Percentiles rank a stretch among this genome's conserved stretches.
These are phyloP conservation scores for Solanum pinnatisectum DNA, from an alignment of 257 asterid species.

Conservation along the genomic window DNA sequence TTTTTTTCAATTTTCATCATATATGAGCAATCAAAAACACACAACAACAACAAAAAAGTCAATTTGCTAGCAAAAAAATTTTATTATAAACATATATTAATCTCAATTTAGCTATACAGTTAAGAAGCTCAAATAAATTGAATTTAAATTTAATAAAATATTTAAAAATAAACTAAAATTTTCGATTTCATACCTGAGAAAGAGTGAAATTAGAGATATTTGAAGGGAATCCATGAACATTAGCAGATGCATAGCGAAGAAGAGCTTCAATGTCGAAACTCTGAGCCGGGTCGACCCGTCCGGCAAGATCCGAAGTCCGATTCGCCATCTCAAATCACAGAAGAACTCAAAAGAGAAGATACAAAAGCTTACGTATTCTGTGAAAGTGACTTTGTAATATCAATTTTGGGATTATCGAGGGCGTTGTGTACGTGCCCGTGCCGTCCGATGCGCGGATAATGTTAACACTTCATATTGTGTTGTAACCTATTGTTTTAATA, in stretches of 20 bases:
- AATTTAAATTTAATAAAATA: not conserved
- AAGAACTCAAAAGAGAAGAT: not conserved
- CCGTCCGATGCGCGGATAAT: no score
- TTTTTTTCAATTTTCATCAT: not conserved
- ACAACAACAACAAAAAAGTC: not conserved
- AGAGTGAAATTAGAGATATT: slow-evolving; percentile 32
- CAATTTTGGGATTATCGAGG: not conserved
- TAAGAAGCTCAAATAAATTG: not conserved
- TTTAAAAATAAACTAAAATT: not conserved
- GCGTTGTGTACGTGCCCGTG: not conserved
- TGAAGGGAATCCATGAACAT: slow-evolving; percentile 64
- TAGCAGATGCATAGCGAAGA: slow-evolving; percentile 40
- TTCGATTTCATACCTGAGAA: slow-evolving; percentile 42
- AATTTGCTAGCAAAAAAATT: not conserved
- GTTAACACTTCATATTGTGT: no score
- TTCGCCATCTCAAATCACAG: slow-evolving; percentile 30
- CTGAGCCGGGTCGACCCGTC: slow-evolving; percentile 62
- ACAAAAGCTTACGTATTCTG: not conserved
- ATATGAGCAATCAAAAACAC: not conserved
- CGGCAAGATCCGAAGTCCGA: slow-evolving; percentile 58
- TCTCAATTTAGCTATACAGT: not conserved
- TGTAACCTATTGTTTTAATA: no score
- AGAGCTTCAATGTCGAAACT: slow-evolving; percentile 44
- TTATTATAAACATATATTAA: not conserved
- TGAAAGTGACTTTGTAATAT: not conserved